Percentiles rank a stretch among this genome's conserved stretches.
Evolutionary conservation across 768 basidiomycete species (phyloP).

Genomic region (Pleurotus salmoneostramineus): DNA sequence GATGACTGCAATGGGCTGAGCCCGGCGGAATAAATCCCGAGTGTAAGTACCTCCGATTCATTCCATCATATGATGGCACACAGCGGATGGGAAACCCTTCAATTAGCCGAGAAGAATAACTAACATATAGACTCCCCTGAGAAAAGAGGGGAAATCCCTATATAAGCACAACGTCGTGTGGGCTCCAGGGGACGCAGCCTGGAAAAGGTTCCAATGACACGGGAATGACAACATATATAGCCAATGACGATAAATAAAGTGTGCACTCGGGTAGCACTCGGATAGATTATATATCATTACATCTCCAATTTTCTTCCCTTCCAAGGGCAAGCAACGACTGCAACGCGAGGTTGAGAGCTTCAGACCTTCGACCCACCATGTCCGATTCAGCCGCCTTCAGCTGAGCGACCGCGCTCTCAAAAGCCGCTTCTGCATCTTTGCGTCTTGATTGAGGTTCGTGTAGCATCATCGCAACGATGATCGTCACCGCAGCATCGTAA

Average conservation of each 20-base stretch:
- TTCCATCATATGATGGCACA: too few relatives aligned
- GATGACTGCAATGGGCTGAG: too few relatives aligned
- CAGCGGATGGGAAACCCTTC: too few relatives aligned
- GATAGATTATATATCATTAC: neutral
- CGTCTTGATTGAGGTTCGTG: conserved; percentile 33
- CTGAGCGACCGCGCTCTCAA: conserved; percentile 33
- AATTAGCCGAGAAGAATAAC: too few relatives aligned
- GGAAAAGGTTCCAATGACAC: too few relatives aligned
- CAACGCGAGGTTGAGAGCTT: conserved; percentile 34
- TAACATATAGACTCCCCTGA: too few relatives aligned
- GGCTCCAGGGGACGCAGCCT: too few relatives aligned
- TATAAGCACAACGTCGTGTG: too few relatives aligned
- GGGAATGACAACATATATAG: neutral
- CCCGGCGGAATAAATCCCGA: too few relatives aligned
- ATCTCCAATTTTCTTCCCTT: conserved; percentile 21
- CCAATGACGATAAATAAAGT: neutral
- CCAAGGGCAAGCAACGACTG: conserved; percentile 31
- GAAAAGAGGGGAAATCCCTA: too few relatives aligned
- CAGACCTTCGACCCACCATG: conserved; percentile 29
- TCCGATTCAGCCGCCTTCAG: conserved; percentile 29
- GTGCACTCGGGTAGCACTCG: conserved; percentile 9
- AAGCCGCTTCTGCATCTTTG: conserved; percentile 29
- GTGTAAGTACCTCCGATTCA: too few relatives aligned
- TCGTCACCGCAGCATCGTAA: conserved; percentile 44
- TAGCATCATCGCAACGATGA: conserved; percentile 36